Conservation (phyloP, 73 alveolate species). For the Durusdinium trenchii region DNA sequence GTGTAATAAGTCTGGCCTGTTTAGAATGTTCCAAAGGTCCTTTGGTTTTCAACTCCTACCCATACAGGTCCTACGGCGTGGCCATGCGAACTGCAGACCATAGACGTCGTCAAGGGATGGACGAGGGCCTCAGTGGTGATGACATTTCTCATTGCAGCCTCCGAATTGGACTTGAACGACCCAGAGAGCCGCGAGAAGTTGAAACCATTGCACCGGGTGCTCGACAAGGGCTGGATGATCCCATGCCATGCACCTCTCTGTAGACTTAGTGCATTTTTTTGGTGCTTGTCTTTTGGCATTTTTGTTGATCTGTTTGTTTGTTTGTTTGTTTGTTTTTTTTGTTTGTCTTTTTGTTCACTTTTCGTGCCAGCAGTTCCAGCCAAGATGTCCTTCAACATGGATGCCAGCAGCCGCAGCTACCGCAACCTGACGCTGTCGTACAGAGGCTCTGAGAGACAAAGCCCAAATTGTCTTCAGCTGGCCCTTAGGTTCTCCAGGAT, state of each 20-base stretch:
- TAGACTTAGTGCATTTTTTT: background rate
- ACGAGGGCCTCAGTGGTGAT: background rate
- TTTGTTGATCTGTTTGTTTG: background rate
- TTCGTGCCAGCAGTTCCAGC: background rate
- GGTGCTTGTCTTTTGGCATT: background rate
- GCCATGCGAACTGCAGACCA: background rate
- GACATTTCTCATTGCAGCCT: background rate
- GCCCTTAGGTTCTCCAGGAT: background rate
- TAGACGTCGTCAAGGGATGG: conserved; percentile 23
- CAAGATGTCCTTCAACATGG: background rate
- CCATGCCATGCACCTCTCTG: background rate
- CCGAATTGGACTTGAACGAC: conserved; percentile 13
- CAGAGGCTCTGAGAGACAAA: background rate
- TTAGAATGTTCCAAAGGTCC: background rate
- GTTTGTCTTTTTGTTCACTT: no score
- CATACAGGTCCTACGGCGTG: background rate
- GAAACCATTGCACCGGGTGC: background rate
- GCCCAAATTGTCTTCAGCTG: background rate
- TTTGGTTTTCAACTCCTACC: background rate
- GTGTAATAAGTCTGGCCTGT: background rate
- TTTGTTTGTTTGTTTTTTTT: background rate
- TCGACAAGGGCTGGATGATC: background rate
- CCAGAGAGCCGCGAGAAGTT: background rate
- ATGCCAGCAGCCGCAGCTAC: background rate
- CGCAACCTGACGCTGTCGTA: background rate